Conservation (phyloP, 257 asterid species). For the Salvia hispanica region DNA sequence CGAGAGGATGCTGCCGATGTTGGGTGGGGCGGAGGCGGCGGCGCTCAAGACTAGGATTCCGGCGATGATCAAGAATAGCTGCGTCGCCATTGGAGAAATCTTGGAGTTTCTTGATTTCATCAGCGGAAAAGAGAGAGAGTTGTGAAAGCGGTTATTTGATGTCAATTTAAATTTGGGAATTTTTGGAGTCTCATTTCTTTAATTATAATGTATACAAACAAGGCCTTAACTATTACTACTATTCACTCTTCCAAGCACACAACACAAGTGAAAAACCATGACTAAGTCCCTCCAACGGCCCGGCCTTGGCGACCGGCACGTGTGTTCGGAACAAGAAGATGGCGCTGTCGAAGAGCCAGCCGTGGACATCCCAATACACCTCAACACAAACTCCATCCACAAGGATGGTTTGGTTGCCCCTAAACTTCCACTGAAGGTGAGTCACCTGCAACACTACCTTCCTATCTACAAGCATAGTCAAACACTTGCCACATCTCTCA, state of each 20-base stretch:
- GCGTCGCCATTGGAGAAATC: constrained; percentile 25
- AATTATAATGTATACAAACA: not conserved
- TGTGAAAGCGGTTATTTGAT: constrained; percentile 26
- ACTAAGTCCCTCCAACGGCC: not conserved
- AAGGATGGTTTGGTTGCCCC: constrained; percentile 61
- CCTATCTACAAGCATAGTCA: constrained; percentile 51
- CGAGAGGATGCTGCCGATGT: constrained; percentile 47
- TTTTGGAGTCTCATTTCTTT: not conserved
- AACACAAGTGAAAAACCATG: constrained; percentile 60
- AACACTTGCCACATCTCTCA: constrained; percentile 40
- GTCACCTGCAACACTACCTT: constrained; percentile 50
- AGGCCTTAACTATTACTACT: not conserved
- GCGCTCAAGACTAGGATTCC: not conserved
- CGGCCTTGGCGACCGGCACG: constrained; percentile 31
- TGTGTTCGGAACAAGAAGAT: constrained; percentile 61
- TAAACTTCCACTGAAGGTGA: constrained; percentile 65
- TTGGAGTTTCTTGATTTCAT: constrained; percentile 21
- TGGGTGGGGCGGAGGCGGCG: constrained; percentile 29
- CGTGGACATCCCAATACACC: constrained; percentile 75
- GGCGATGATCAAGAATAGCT: constrained; percentile 20
- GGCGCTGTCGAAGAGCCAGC: constrained; percentile 71
- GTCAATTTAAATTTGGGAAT: not conserved
- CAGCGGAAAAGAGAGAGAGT: too few species aligned
- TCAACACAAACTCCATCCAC: constrained; percentile 68
- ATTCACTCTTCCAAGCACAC: constrained; percentile 70